These are phyloP conservation scores for Schizophyllum commune DNA, from an alignment of 1,284 basidiomycete genomes.

Conservation along the genomic window DNA sequence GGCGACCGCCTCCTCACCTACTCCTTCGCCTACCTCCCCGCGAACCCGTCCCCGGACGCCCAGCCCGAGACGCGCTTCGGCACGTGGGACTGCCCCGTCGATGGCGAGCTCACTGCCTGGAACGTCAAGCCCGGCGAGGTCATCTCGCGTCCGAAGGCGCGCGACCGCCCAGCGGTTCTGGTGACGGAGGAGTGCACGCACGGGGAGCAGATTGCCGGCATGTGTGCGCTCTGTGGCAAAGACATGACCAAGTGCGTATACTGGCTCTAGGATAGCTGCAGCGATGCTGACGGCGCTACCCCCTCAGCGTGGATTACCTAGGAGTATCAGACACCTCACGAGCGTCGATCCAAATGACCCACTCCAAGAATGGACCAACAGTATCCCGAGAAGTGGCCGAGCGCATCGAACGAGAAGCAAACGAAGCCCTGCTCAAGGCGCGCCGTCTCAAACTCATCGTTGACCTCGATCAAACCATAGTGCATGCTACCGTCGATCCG, in stretches of 20 bases:
- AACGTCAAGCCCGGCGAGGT: conserved; percentile 50
- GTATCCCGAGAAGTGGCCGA: conserved; percentile 83
- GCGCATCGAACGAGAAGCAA: conserved; percentile 79
- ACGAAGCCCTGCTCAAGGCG: conserved; percentile 66
- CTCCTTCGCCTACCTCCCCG: conserved; percentile 53
- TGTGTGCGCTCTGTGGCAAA: conserved; percentile 91
- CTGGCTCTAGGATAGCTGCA: conserved; percentile 7
- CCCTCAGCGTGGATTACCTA: conserved; percentile 72
- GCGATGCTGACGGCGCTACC: conserved; percentile 3
- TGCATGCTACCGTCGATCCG: conserved; percentile 97
- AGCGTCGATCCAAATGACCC: conserved; percentile 81
- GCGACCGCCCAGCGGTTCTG: conserved; percentile 50
- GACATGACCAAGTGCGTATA: conserved; percentile 80
- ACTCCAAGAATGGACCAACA: conserved; percentile 71
- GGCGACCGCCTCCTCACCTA: conserved; percentile 76
- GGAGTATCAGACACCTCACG: conserved; percentile 76
- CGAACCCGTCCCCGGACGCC: conserved; percentile 22
- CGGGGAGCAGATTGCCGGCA: conserved; percentile 84
- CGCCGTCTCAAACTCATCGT: conserved; percentile 92
- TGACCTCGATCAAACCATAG: conserved; percentile 97
- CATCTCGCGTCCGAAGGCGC: conserved; percentile 48
- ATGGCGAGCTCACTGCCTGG: conserved; percentile 68
- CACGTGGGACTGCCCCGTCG: conserved; percentile 81
- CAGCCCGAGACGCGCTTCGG: conserved; percentile 68
- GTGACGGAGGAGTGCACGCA: conserved; percentile 88